A percentile compares a stretch with the other conserved stretches of the same genome.
Evolutionary conservation across 306 rosid genomes (phyloP).

Genomic region (Coriaria nepalensis): DNA sequence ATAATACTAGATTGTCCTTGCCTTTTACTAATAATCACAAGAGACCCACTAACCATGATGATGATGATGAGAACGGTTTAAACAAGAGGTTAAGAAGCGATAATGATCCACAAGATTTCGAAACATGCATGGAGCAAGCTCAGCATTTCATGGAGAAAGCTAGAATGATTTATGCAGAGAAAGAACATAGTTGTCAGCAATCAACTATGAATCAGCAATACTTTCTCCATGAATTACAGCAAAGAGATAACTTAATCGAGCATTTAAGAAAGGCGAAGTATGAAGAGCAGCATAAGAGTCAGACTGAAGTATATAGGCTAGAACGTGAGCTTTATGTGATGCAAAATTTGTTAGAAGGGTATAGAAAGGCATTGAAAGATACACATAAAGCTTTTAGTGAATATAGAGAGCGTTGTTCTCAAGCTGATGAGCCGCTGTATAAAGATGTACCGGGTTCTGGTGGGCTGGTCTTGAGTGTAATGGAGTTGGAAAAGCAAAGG

Average conservation of each 20-base stretch:
- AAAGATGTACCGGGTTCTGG: conserved; percentile 82
- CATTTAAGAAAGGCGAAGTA: conserved; percentile 46
- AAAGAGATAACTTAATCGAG: conserved; percentile 36
- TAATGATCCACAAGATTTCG: conserved; percentile 33
- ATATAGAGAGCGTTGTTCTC: conserved; percentile 42
- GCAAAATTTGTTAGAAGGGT: conserved; percentile 58
- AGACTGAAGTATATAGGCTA: conserved; percentile 43
- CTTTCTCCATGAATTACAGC: conserved; percentile 52
- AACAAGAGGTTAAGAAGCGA: conserved; percentile 61
- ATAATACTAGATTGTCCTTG: conserved; percentile 35
- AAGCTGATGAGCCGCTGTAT: conserved; percentile 73
- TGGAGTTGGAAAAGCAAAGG: conserved; percentile 63
- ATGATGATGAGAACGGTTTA: conserved; percentile 38
- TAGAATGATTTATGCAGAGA: conserved; percentile 40
- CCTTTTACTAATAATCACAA: conserved; percentile 61
- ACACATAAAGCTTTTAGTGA: conserved; percentile 49
- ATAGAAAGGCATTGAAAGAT: conserved; percentile 67
- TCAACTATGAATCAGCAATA: conserved; percentile 35
- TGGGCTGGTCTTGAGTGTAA: conserved; percentile 70
- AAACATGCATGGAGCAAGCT: conserved; percentile 44
- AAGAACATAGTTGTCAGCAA: conserved; percentile 48
- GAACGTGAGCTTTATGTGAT: conserved; percentile 68
- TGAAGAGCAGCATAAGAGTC: conserved; percentile 64
- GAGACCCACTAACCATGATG: conserved; percentile 45
- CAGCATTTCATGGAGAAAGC: conserved; percentile 55